Conservation (phyloP, 164 flowering plant species). For the Vitis cinerea region DNA sequence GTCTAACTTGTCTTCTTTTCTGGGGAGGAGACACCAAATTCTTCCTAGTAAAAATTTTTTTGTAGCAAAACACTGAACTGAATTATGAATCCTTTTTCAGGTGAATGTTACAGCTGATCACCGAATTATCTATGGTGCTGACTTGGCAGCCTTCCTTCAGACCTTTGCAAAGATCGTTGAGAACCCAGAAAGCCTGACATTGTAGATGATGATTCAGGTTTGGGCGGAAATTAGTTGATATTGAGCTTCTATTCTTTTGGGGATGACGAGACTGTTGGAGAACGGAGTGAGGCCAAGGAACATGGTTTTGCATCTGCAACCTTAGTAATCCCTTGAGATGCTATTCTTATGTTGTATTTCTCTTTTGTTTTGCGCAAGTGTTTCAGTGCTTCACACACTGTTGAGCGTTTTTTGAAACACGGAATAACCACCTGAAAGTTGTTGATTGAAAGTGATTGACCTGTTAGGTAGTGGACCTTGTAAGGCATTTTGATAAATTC, state of each 20-base stretch:
- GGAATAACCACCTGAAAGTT: constrained; percentile 3
- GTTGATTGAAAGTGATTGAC: neutral
- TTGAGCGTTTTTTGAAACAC: neutral
- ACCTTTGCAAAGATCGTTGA: constrained; percentile 82
- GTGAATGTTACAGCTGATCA: constrained; percentile 97
- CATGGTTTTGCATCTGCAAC: neutral
- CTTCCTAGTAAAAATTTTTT: neutral
- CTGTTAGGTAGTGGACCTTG: too few relatives aligned
- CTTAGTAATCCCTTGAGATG: neutral
- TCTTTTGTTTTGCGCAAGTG: neutral
- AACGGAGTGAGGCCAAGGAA: neutral
- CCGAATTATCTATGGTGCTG: constrained; percentile 85
- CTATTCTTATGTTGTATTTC: constrained; percentile 6
- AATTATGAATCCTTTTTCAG: constrained; percentile 37
- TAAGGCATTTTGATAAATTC: too few relatives aligned
- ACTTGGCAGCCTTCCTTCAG: constrained; percentile 89
- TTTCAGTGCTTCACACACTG: neutral
- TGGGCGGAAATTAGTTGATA: neutral
- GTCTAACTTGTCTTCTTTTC: too few relatives aligned
- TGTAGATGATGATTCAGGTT: constrained; percentile 37
- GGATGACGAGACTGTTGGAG: neutral
- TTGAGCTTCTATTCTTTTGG: constrained; percentile 4
- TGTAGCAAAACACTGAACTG: neutral
- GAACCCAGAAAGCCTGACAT: constrained; percentile 83
- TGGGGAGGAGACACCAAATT: too few relatives aligned